Percentiles rank a stretch among this genome's conserved stretches.
Conservation (phyloP, 1,284 basidiomycete species). For the Golubevia pallescens region DNA sequence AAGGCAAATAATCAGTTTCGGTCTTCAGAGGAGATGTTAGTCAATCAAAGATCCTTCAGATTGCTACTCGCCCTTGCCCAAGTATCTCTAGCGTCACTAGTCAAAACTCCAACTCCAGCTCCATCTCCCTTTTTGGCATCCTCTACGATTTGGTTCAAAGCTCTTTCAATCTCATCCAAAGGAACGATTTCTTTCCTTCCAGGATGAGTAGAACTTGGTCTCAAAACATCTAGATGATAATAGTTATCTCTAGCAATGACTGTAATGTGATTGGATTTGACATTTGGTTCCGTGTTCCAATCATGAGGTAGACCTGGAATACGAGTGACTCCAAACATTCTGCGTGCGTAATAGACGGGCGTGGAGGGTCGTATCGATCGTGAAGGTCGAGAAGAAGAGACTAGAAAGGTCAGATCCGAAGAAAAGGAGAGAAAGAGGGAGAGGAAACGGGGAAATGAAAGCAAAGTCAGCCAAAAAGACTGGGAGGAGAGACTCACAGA, state of each 20-base stretch:
- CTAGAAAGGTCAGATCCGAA: slow-evolving; percentile 3
- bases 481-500: slow-evolving; percentile 65
- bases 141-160: slow-evolving; percentile 73
- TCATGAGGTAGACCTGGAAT: slow-evolving; percentile 66
- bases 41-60: not conserved
- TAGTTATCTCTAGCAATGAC: slow-evolving; percentile 81
- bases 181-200: slow-evolving; percentile 62
- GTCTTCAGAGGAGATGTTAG: not conserved
- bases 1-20: not conserved
- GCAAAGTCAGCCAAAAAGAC: not conserved
- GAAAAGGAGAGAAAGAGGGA: slow-evolving; percentile 13
- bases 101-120: slow-evolving; percentile 74
- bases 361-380: slow-evolving; percentile 28
- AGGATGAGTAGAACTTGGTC: slow-evolving; percentile 61
- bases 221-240: slow-evolving; percentile 76
- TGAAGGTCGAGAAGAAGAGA: slow-evolving; percentile 10
- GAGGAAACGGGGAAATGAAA: slow-evolving; percentile 6
- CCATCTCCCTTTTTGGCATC: slow-evolving; percentile 73
- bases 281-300: slow-evolving; percentile 65
- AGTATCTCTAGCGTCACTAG: slow-evolving; percentile 78
- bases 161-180: slow-evolving; percentile 72
- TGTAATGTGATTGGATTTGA: slow-evolving; percentile 72
- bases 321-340: slow-evolving; percentile 58
- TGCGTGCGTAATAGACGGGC: slow-evolving; percentile 72
- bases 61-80: slow-evolving; percentile 76